Evolutionary conservation across 805 yeast genomes (phyloP).

Genomic region (Cyberlindnera saturnus): DNA sequence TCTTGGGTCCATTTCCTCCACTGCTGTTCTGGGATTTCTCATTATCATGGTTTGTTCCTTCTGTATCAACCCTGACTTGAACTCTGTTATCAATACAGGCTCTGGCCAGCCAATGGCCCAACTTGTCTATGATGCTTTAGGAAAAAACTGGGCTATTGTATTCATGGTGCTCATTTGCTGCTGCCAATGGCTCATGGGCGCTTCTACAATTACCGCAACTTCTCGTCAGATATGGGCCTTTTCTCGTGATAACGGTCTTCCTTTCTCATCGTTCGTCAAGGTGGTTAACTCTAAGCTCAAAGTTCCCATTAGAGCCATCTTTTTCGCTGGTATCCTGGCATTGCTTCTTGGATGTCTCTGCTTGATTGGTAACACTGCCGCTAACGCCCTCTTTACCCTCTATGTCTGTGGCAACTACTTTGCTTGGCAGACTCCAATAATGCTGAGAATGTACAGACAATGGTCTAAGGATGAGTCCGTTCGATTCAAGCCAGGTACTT

Average conservation of each 20-base stretch:
- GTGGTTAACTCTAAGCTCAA: conserved; percentile 46
- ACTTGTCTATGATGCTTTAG: conserved; percentile 53
- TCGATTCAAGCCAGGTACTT: conserved; percentile 55
- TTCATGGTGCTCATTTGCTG: conserved; percentile 51
- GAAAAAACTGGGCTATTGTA: conserved; percentile 59
- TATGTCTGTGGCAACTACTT: conserved; percentile 57
- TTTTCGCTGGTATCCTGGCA: conserved; percentile 45
- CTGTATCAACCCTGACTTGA: conserved; percentile 34
- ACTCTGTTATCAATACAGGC: conserved; percentile 25
- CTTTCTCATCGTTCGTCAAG: conserved; percentile 46
- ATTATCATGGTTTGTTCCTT: conserved; percentile 50
- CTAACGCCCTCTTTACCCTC: conserved; percentile 62
- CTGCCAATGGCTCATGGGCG: conserved; percentile 64
- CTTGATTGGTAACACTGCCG: conserved; percentile 53
- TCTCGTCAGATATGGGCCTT: conserved; percentile 73
- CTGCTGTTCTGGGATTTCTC: conserved; percentile 53
- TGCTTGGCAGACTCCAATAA: conserved; percentile 59
- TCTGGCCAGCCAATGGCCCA: conserved; percentile 62
- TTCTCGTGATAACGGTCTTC: conserved; percentile 71
- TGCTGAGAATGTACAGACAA: conserved; percentile 36
- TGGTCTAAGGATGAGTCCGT: conserved; percentile 29
- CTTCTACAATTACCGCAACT: conserved; percentile 54
- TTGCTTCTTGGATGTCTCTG: conserved; percentile 50
- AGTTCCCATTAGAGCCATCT: conserved; percentile 59
- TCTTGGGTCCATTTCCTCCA: conserved; percentile 46